A percentile compares a stretch with the other conserved stretches of the same genome.
Conservation (phyloP, 2,329 filamentous ascomycete species). For the Claviceps quebecensis region DNA sequence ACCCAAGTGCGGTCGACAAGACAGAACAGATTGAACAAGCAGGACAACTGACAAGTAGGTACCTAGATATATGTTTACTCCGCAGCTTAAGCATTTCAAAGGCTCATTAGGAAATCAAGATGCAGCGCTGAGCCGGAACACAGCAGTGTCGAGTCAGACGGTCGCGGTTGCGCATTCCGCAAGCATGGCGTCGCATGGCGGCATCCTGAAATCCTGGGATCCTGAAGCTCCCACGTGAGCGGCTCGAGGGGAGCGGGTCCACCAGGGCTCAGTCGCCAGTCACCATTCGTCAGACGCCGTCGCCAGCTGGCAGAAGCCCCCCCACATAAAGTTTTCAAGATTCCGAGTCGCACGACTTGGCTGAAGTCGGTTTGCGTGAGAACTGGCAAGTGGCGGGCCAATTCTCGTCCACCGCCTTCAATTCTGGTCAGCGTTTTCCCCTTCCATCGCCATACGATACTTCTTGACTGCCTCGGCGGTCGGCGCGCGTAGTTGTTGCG, state of each 20-base stretch:
- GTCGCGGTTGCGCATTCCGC: too few relatives aligned
- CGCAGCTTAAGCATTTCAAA: too few relatives aligned
- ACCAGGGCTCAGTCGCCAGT: not conserved
- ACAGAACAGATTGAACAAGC: too few relatives aligned
- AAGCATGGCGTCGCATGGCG: not conserved
- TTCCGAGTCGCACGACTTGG: too few relatives aligned
- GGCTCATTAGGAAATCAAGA: too few relatives aligned
- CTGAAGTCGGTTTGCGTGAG: too few relatives aligned
- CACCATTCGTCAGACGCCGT: too few relatives aligned
- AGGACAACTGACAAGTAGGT: too few relatives aligned
- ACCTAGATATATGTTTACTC: too few relatives aligned
- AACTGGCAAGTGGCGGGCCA: not conserved
- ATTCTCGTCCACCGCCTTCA: slow-evolving; percentile 4
- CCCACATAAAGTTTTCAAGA: not conserved
- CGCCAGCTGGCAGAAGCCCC: not conserved
- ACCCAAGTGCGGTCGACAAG: too few relatives aligned
- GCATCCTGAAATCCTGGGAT: not conserved
- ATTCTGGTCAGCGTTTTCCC: slow-evolving; percentile 1
- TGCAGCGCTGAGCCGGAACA: too few relatives aligned
- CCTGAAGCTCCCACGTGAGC: slow-evolving; percentile 2
- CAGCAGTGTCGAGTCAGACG: too few relatives aligned
- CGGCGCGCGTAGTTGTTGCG: slow-evolving; percentile 2
- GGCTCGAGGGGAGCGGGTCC: not conserved
- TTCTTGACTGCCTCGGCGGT: slow-evolving; percentile 4
- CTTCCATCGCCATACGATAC: slow-evolving; percentile 1